A percentile compares a stretch with the other conserved stretches of the same genome.
These are phyloP conservation scores for Heterobasidion annosum DNA, from an alignment of 1,284 basidiomycete species.

Conservation along the genomic window DNA sequence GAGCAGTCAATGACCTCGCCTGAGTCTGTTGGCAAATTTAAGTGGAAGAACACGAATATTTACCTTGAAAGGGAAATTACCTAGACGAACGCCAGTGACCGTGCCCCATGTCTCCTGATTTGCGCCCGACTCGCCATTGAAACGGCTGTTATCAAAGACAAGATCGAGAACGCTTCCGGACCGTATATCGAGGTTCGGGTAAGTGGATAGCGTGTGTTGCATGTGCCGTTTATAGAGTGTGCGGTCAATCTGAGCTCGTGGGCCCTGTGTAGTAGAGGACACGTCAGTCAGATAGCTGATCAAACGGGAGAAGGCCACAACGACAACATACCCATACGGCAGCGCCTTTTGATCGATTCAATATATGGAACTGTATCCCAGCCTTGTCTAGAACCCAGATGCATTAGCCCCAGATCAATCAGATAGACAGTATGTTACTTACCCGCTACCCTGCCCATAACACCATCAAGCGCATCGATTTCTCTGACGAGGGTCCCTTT, in stretches of 20 bases:
- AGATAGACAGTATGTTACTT: conserved; percentile 10
- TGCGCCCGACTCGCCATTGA: conserved; percentile 11
- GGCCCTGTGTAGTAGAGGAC: conserved; percentile 44
- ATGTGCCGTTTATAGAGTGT: conserved; percentile 77
- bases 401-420: background rate
- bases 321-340: conserved; percentile 68
- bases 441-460: conserved; percentile 74
- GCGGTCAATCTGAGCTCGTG: conserved; percentile 81
- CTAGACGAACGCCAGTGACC: conserved; percentile 62
- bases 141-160: conserved; percentile 41
- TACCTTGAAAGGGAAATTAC: conserved; percentile 26
- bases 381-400: conserved; percentile 53
- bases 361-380: conserved; percentile 80
- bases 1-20: conserved; percentile 75
- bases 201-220: conserved; percentile 58
- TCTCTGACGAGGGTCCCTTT: conserved; percentile 87
- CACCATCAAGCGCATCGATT: conserved; percentile 80
- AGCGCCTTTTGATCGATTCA: conserved; percentile 81
- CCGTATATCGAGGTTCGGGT: conserved; percentile 61
- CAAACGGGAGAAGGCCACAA: background rate
- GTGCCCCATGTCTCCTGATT: conserved; percentile 30
- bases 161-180: conserved; percentile 78
- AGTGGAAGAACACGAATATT: background rate
- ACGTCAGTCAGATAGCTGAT: background rate
- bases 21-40: conserved; percentile 34